Base-by-base conservation (phyloP, 23 red algal species). In the Cyanidiococcus yangmingshanensis region DNA sequence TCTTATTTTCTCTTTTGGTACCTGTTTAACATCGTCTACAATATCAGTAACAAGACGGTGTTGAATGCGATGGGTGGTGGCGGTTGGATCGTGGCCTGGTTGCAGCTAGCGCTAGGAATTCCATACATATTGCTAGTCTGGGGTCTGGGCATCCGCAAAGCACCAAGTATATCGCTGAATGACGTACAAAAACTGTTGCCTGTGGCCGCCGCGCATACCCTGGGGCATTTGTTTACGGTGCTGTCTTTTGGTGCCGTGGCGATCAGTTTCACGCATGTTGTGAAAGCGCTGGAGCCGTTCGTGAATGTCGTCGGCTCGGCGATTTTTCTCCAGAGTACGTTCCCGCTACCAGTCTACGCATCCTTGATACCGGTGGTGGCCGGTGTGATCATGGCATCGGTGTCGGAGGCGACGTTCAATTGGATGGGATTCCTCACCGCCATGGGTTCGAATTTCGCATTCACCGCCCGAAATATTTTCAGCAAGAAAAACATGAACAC, bases 1-100 rank as follows among this genome's bases (percentile, higher is more conserved):
- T 77, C 82, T 3, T 77, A 87, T 38, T 96, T 96, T 38, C 37
- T 79, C 3, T 82, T 96, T 63, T 96, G 87, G 87, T 96, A 90
- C 76, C 35, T 87, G 50, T 89, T 96, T 67, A 96, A 96, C 77
- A 80, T 96, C 54, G 76, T 90, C 75, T 96, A 90, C 78, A 96
- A 96, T 59, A 83, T 96, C 39, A 58, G 81, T 25, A 96, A 96
- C 82, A 96, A 96, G 79, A 68, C 36, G 45, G 83, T 87, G 38
- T 74, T 96, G 34, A 96, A 96, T 32, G 63, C 63, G 63, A 82
- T 89, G 54, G 89, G 92, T 82, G 79, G 80, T 67, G 81, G 86
- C 36, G 86, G 86, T 2, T 90, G 87, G 92, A 88, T 85, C 27
- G 77, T 96, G 51, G 86, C 87, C 37, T 87, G 83, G 39, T 82